Evolutionary conservation across 805 yeast genomes (phyloP).

Genomic region (Wickerhamiella australiensis): DNA sequence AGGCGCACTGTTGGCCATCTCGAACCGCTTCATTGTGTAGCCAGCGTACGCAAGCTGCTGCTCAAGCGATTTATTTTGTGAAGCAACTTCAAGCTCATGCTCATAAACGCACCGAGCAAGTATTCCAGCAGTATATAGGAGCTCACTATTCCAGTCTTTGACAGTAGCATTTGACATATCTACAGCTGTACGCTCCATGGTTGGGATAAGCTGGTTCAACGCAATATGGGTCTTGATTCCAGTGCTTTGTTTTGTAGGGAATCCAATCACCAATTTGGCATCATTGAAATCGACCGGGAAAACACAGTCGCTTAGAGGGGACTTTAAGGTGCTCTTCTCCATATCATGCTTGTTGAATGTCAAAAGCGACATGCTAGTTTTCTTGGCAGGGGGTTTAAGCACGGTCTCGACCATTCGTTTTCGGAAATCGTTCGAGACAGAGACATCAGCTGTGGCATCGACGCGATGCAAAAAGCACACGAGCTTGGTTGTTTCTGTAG

Average conservation of each 20-base stretch:
- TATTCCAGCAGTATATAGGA: constrained; percentile 31
- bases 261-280: constrained; percentile 33
- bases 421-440: constrained; percentile 25
- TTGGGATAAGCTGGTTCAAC: constrained; percentile 32
- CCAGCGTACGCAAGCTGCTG: constrained; percentile 18
- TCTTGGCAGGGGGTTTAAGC: constrained; percentile 32
- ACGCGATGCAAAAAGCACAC: constrained; percentile 25
- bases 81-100: constrained; percentile 23
- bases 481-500: constrained; percentile 25
- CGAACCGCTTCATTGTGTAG: constrained; percentile 25
- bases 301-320: constrained; percentile 28
- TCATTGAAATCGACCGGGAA: constrained; percentile 29
- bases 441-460: constrained; percentile 26
- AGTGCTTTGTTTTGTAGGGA: constrained; percentile 33
- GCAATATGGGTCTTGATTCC: constrained; percentile 30
- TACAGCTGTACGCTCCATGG: constrained; percentile 34
- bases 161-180: constrained; percentile 33
- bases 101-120: constrained; percentile 30
- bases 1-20: constrained; percentile 28
- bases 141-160: constrained; percentile 32
- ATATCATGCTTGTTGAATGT: constrained; percentile 23
- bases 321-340: constrained; percentile 24
- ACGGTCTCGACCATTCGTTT: constrained; percentile 29
- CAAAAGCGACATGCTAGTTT: constrained; percentile 28
- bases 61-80: constrained; percentile 1